A percentile compares a stretch with the other conserved stretches of the same genome.
These are phyloP conservation scores for Mikania micrantha DNA, from an alignment of 129 eudicot species.

Conservation along the genomic window DNA sequence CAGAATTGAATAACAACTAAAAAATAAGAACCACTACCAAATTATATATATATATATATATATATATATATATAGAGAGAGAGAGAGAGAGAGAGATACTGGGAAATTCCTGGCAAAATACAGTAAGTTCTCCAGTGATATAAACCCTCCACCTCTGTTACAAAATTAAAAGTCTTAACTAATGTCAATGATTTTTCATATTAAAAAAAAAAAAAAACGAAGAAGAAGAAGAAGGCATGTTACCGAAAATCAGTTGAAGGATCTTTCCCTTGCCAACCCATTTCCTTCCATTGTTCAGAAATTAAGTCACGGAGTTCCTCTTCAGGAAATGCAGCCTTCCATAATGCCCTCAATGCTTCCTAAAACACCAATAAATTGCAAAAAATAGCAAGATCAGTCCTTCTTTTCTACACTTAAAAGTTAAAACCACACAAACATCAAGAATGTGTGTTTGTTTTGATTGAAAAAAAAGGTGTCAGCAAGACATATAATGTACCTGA, in stretches of 20 bases:
- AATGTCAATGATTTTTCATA: no score
- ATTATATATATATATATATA: no score
- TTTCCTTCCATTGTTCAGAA: conserved; percentile 99
- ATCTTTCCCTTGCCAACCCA: conserved; percentile 99
- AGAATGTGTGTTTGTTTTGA: no score
- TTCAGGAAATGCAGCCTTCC: conserved; percentile 94
- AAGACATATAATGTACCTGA: no score
- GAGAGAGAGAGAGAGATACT: conserved; percentile 8
- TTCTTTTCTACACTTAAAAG: no score
- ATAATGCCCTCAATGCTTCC: conserved; percentile 86
- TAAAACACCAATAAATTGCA: conserved; percentile 20
- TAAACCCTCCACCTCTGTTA: conserved; percentile 40
- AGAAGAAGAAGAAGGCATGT: not conserved
- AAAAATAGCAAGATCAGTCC: not conserved
- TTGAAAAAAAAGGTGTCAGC: no score
- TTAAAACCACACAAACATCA: no score
- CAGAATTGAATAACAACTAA: no score
- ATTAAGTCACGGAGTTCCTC: conserved; percentile 67
- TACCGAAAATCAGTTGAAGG: conserved; percentile 99
- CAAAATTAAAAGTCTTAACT: no score
- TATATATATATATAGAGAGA: no score
- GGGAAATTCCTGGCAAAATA: conserved; percentile 31
- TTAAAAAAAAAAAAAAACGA: no score
- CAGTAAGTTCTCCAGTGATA: conserved; percentile 37
- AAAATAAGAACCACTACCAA: no score